Evolutionary conservation across 306 rosid species (phyloP), one percentile per base, ranked within the genome.

Genomic region (Trifolium dubium): DNA sequence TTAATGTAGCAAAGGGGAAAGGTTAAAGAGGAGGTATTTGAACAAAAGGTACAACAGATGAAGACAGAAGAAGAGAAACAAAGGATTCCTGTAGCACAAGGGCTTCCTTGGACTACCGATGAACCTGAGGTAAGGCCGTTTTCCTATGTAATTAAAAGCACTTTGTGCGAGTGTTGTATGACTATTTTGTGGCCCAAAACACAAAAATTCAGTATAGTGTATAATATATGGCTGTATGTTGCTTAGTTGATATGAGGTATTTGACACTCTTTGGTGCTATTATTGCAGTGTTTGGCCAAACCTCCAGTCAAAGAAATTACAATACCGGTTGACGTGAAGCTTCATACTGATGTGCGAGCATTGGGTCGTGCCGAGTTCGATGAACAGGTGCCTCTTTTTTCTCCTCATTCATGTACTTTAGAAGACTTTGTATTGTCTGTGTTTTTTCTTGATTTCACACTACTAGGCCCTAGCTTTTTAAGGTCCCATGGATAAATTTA

Each of bases 41-140:
- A 67, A 47, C 92, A 95, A 85, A 95, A 88, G 79, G 28, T 86
- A 12, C 93, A 90, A 43, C 97, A 90, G 60, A 81, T 88, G 77
- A 50, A 83, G 83, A 78, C 59, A 7, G 97, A 86, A 84, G 97
- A 92, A 74, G 98, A 90, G 79, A 90, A 79, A 66, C 89, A 83
- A 34, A 78, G 98, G 80, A 87, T 95, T 60, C 99, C 98, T 4
- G 23, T 90, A 51, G 99, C 99, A 46, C 99, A 92, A 69, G 99
- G 99, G 58, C 97, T 95, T 78, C 99, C 99, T 31, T 92, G 92
- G 96, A 95, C 99, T 67, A 95, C 96, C 17, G 97, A 95, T 81
- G 98, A 92, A 81, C 99, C 99, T 17, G 97, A 94, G 97, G 99
- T 91, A 67, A 71, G 76, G 43, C 17, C 30, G 23, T 71, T 55